phyloP scores from a whole-genome alignment of 176 grass and related monocot species.

The Panicum miliaceum region DNA sequence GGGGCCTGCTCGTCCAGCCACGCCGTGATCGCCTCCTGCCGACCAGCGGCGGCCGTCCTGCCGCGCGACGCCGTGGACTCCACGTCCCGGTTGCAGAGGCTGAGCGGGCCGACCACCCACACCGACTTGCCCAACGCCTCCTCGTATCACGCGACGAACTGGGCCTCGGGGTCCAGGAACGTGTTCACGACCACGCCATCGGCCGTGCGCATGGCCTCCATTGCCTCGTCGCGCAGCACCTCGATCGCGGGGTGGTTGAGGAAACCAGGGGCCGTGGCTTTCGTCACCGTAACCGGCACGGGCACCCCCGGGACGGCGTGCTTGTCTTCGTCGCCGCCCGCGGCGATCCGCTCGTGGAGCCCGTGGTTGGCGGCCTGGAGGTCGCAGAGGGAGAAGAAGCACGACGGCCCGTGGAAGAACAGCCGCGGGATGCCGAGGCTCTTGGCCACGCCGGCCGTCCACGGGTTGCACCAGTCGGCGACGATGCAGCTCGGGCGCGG shows the following conservation, averaged over 20 bases:
- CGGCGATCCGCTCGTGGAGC: background rate
- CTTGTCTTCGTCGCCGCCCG: background rate
- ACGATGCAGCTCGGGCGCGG: constrained; percentile 50
- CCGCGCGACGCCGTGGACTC: constrained; percentile 2
- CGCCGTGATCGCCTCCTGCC: background rate
- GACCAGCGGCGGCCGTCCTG: background rate
- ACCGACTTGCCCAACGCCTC: constrained; percentile 52
- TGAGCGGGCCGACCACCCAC: constrained; percentile 63
- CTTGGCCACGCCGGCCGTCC: constrained; percentile 47
- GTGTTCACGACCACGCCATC: constrained; percentile 63
- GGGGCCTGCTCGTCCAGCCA: constrained; percentile 46
- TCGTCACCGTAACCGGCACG: constrained; percentile 32
- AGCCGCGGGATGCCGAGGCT: constrained; percentile 43
- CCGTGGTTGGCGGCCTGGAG: background rate
- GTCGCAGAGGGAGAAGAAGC: constrained; percentile 51
- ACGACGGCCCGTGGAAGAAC: constrained; percentile 49
- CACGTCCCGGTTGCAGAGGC: constrained; percentile 33
- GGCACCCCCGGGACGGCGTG: constrained; percentile 44
- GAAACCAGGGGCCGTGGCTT: background rate
- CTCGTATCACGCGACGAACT: constrained; percentile 48
- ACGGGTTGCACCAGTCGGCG: constrained; percentile 44
- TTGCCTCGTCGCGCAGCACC: background rate
- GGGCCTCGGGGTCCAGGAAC: constrained; percentile 49
- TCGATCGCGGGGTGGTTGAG: constrained; percentile 14
- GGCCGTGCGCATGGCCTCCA: constrained; percentile 38